Evolutionary conservation across 1,139 yeast genomes (phyloP), one percentile per base, ranked within the genome.

Genomic region (Pneumocystis wakefieldiae): DNA sequence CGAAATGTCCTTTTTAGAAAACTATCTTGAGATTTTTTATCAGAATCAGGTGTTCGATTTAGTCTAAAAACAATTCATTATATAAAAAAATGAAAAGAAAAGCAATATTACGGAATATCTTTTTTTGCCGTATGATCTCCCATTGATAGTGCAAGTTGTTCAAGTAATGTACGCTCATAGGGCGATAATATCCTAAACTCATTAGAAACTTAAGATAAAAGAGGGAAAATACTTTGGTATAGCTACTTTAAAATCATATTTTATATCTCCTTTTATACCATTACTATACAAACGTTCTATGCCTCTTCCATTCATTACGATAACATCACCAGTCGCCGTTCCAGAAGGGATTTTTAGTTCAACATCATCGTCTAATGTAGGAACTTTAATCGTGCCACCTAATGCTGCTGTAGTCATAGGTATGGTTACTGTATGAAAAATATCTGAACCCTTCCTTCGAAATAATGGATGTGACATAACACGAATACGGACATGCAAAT

Each of bases 401-500:
- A 92, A 78, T 0, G 96, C 92, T 1, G 98, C 98, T 0, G 98
- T 92, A 0, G 98, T 92, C 84, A 90, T 87, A 61, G 94, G 86
- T 63, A 92, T 83, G 60, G 83, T 83, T 62, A 85, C 83, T 48
- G 79, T 77, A 70, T 83, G 80, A 65, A 86, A 74, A 67, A 92
- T 79, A 70, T 86, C 83, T 66, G 81, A 78, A 59, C 86, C 86
- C 48, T 77, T 78, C 63, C 96, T 81, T 61, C 78, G 77, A 75
- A 91, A 92, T 42, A 78, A 75, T 39, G 84, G 80, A 72, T 92
- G 97, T 39, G 84, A 83, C 68, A 81, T 78, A 35, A 92, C 95
- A 69, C 83, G 83, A 60, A 92, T 82, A 69, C 96, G 80, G 32
- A 94, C 84, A 67, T 86, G 84, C 73, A 92, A 79, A 72, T 92